phyloP scores from a whole-genome alignment of 225 moss, liverwort and hornwort species.

The Polytrichum commune region DNA sequence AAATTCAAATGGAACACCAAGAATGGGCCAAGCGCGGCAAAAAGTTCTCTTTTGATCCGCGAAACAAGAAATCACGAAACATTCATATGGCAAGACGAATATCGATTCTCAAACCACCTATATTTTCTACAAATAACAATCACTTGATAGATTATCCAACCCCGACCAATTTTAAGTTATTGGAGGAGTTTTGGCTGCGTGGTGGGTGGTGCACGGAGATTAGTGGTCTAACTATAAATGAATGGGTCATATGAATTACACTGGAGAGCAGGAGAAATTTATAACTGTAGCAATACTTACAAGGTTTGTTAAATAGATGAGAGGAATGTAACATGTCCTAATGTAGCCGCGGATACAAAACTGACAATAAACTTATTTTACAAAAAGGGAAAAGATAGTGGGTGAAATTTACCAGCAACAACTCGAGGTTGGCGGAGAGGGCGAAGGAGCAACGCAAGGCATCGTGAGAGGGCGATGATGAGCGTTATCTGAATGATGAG shows the following conservation, averaged over 20 bases:
- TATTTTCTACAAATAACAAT: conserved; percentile 5
- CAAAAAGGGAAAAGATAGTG: background rate
- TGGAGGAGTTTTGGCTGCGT: too few relatives aligned
- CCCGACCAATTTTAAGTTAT: background rate
- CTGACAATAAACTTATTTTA: too few relatives aligned
- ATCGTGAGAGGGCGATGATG: conserved; percentile 39
- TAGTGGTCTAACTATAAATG: too few relatives aligned
- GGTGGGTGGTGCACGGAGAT: too few relatives aligned
- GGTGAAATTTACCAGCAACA: conserved; percentile 31
- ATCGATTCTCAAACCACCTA: conserved; percentile 1
- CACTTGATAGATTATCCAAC: conserved; percentile 2
- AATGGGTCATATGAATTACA: too few relatives aligned
- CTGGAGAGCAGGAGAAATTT: background rate
- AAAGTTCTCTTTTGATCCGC: too few relatives aligned
- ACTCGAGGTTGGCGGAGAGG: conserved; percentile 50
- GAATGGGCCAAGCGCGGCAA: too few relatives aligned
- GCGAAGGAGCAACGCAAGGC: conserved; percentile 25
- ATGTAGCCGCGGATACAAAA: too few relatives aligned
- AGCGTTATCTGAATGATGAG: conserved; percentile 36
- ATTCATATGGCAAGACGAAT: background rate
- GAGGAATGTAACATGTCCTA: too few relatives aligned
- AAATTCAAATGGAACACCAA: too few relatives aligned
- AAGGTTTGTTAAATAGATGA: background rate
- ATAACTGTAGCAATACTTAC: background rate
- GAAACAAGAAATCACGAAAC: too few relatives aligned